phyloP scores from a whole-genome alignment of 148 eudicot species.

The Pouteria glomerata region DNA sequence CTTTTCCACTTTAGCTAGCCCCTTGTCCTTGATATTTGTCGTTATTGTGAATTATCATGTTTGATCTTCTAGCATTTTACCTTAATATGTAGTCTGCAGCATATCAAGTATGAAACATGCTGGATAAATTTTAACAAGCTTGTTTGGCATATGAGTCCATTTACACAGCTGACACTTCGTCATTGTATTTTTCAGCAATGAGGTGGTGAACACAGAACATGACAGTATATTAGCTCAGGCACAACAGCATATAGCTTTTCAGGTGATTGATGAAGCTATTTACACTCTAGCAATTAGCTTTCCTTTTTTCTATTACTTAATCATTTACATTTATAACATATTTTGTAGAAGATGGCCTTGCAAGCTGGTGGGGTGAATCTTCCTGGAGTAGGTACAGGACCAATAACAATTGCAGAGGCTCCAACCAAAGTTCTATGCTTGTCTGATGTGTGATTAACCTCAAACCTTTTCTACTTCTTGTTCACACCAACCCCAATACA shows the following conservation, averaged over 20 bases:
- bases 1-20: too few relatives aligned
- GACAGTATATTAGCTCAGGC: conserved; percentile 75
- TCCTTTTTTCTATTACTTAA: background rate
- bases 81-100: too few relatives aligned
- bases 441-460: conserved; percentile 47
- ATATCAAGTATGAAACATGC: background rate
- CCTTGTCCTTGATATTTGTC: background rate
- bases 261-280: conserved; percentile 39
- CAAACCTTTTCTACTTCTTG: background rate
- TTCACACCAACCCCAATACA: background rate
- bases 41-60: background rate
- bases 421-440: conserved; percentile 85
- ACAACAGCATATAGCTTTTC: conserved; percentile 80
- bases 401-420: conserved; percentile 28
- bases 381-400: conserved; percentile 25
- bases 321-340: background rate
- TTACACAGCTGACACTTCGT: conserved; percentile 2
- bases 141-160: background rate
- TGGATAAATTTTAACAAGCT: background rate
- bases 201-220: conserved; percentile 70
- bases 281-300: background rate
- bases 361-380: conserved; percentile 49
- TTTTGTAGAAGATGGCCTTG: conserved; percentile 50
- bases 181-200: conserved; percentile 38
- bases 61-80: too few relatives aligned